Base-by-base conservation (phyloP, 2,329 filamentous ascomycete species). In the Trichoderma atrobrunneum region DNA sequence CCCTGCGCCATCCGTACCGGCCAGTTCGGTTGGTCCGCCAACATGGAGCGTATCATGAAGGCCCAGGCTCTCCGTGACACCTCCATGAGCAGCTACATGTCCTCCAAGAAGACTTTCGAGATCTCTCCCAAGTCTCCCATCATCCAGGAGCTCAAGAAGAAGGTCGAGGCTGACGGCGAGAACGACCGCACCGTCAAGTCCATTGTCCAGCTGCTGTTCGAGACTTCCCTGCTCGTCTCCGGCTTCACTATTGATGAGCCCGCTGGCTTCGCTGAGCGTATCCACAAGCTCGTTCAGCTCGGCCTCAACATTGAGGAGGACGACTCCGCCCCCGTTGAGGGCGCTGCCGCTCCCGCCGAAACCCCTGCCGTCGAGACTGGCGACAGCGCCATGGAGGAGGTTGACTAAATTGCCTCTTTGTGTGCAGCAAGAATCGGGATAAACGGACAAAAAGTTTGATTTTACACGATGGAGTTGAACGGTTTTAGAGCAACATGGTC, bases 41-140 rank as follows among this genome's bases (percentile, higher is more conserved):
- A 99, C 91, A 99, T 99, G 96, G 96, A 99, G 91, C 96, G 96
- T 89, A 99, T 99, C 91, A 99, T 99, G 96, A 99, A 99, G 92
- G 96, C 96, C 32, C 96, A 99, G 89, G 96, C 96, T 81, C 95
- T 99, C 81, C 96, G 96, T 87, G 96, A 99, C 88, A 99, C 96
- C 78, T 98, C 95, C 81, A 99, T 99, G 96, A 94, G 90, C 86
- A 97, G 94, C 80, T 99, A 99, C 93, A 99, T 99, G 96, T 97
- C 94, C 77, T 98, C 95, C 84, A 99, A 99, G 95, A 99, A 99
- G 94, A 99, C 96, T 36, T 98, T 99, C 79, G 96, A 99, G 89
- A 98, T 99, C 86, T 98, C 96, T n/a, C 96, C 96, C 84, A 95
- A 96, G 90, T 97, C 94, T 80, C 83, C 94, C 77, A 99, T 99